Evolutionary conservation across 805 yeast species (phyloP).

Genomic region (Kodamaea neixiangensis): DNA sequence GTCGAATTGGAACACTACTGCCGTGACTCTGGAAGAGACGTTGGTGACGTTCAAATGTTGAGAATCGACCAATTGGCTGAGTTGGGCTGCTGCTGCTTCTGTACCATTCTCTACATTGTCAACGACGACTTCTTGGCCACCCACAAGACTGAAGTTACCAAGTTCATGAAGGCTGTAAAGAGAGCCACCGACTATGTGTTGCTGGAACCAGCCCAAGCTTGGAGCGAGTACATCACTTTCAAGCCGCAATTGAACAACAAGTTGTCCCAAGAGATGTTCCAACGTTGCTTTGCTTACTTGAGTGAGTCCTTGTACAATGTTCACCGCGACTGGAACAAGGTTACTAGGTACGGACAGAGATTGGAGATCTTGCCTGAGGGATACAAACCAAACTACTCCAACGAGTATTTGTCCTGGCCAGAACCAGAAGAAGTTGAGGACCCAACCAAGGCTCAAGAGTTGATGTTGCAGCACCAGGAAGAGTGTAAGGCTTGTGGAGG

Average conservation of each 20-base stretch:
- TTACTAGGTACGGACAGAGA: conserved; percentile 56
- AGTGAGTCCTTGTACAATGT: conserved; percentile 54
- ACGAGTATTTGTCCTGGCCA: conserved; percentile 51
- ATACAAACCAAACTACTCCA: conserved; percentile 51
- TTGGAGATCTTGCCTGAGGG: conserved; percentile 52
- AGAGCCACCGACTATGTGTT: conserved; percentile 52
- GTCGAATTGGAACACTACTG: conserved; percentile 56
- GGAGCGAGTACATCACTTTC: conserved; percentile 46
- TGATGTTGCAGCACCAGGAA: conserved; percentile 48
- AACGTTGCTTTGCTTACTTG: conserved; percentile 57
- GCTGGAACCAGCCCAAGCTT: conserved; percentile 45
- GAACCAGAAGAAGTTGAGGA: conserved; percentile 48
- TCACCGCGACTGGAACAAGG: conserved; percentile 59
- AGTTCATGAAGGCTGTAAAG: conserved; percentile 50
- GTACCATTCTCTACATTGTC: conserved; percentile 54
- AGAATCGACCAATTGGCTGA: conserved; percentile 58
- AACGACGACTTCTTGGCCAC: conserved; percentile 50
- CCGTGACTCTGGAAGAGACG: conserved; percentile 43
- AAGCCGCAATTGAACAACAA: conserved; percentile 48
- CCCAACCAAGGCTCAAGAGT: conserved; percentile 49
- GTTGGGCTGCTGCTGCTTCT: conserved; percentile 60
- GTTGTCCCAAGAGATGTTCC: conserved; percentile 47
- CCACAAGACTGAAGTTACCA: conserved; percentile 48
- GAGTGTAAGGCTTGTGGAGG: conserved; percentile 50
- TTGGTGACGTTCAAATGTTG: conserved; percentile 53